Evolutionary conservation across 306 rosid genomes (phyloP).

Genomic region (Carpinus viminea): DNA sequence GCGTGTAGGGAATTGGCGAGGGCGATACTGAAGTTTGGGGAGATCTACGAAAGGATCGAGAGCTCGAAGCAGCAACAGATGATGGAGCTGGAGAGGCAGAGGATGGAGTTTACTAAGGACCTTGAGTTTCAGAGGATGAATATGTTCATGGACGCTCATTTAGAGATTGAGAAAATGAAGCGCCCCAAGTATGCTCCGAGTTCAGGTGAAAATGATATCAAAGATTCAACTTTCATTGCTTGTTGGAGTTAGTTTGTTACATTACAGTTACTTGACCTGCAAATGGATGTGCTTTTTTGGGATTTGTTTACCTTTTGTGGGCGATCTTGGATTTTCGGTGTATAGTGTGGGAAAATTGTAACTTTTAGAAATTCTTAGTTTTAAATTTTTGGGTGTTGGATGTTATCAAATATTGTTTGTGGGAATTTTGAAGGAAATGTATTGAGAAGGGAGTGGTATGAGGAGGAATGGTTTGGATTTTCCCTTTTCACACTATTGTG

Average conservation of each 20-base stretch:
- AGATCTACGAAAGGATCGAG: slow-evolving; percentile 51
- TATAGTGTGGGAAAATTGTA: neutral
- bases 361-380: neutral
- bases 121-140: slow-evolving; percentile 49
- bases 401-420: neutral
- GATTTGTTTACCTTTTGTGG: neutral
- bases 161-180: slow-evolving; percentile 46
- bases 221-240: neutral
- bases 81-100: slow-evolving; percentile 56
- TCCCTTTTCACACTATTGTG: neutral
- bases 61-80: slow-evolving; percentile 39
- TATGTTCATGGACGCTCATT: slow-evolving; percentile 50
- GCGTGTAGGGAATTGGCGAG: slow-evolving; percentile 47
- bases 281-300: neutral
- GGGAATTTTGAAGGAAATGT: neutral
- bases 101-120: slow-evolving; percentile 51
- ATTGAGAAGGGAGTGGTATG: neutral
- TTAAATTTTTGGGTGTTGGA: neutral
- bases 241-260: neutral
- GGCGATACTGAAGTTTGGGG: slow-evolving; percentile 49
- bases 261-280: neutral
- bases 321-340: neutral
- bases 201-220: slow-evolving; percentile 25
- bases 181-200: slow-evolving; percentile 22
- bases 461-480: neutral